Percentiles rank a stretch among this genome's conserved stretches.
These are phyloP conservation scores for Gliomastix tumulicola DNA, from an alignment of 2,329 filamentous ascomycete species.

Conservation along the genomic window DNA sequence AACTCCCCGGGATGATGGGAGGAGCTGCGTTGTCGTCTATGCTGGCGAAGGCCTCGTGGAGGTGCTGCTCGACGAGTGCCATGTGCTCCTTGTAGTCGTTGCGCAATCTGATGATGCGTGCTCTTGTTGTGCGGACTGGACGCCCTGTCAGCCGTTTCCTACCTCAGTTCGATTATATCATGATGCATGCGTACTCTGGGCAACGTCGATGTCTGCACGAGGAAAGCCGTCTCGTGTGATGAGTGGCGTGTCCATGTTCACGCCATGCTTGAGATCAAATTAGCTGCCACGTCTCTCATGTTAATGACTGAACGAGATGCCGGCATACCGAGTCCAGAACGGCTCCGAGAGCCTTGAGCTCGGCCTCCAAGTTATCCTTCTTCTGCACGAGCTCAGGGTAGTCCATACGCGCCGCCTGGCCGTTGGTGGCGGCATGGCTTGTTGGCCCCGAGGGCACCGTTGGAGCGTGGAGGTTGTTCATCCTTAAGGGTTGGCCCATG, in stretches of 20 bases:
- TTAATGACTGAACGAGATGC: too few relatives aligned
- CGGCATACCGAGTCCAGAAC: conserved; percentile 86
- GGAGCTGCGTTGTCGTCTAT: conserved; percentile 39
- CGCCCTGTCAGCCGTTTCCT: conserved; percentile 3
- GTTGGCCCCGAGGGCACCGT: conserved; percentile 68
- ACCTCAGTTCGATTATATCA: not conserved
- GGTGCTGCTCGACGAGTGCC: conserved; percentile 70
- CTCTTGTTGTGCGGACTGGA: conserved; percentile 82
- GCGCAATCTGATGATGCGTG: conserved; percentile 79
- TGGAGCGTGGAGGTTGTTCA: conserved; percentile 52
- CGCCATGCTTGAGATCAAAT: conserved; percentile 61
- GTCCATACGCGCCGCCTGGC: conserved; percentile 56
- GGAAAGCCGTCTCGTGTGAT: conserved; percentile 89
- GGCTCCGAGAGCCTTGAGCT: conserved; percentile 75
- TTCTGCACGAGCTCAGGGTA: conserved; percentile 75
- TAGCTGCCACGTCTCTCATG: too few relatives aligned
- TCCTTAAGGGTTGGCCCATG: conserved; percentile 22
- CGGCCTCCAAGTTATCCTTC: conserved; percentile 79
- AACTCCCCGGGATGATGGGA: not conserved
- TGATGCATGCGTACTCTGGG: conserved; percentile 61
- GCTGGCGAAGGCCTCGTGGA: conserved; percentile 87
- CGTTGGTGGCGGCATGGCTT: conserved; percentile 51
- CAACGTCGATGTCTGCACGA: conserved; percentile 86
- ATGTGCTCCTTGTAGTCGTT: conserved; percentile 94
- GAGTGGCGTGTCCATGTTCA: conserved; percentile 85